phyloP scores from a whole-genome alignment of 2,329 filamentous ascomycete species.

The Pseudogymnoascus sp. region DNA sequence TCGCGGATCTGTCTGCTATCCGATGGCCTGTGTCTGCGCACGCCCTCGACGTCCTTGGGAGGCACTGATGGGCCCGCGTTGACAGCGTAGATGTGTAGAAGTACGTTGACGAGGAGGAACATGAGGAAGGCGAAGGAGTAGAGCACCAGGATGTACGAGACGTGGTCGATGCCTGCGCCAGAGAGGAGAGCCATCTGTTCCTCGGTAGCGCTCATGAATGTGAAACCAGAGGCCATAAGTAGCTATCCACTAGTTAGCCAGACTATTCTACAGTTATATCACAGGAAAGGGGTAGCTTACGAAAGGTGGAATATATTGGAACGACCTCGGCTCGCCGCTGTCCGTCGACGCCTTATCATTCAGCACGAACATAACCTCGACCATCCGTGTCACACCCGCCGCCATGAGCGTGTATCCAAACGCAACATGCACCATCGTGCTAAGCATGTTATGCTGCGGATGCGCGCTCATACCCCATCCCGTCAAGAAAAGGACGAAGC shows the following conservation, averaged over 20 bases:
- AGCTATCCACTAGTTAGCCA: conserved; percentile 47
- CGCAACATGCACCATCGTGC: conserved; percentile 77
- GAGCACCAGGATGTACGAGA: conserved; percentile 86
- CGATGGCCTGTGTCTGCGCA: conserved; percentile 32
- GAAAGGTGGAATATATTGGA: conserved; percentile 64
- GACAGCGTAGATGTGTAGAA: conserved; percentile 76
- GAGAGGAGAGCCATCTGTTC: conserved; percentile 84
- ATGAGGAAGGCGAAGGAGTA: conserved; percentile 85
- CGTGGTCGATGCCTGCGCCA: conserved; percentile 71
- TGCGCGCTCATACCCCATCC: conserved; percentile 95
- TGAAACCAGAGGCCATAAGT: conserved; percentile 83
- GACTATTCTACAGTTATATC: conserved; percentile 15
- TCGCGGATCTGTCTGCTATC: conserved; percentile 61
- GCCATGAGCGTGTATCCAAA: conserved; percentile 97
- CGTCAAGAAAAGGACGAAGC: conserved; percentile 82
- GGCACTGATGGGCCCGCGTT: conserved; percentile 34
- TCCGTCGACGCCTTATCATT: conserved; percentile 61
- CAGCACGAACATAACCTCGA: conserved; percentile 86
- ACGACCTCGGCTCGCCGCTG: conserved; percentile 68
- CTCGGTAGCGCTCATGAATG: conserved; percentile 97
- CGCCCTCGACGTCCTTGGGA: conserved; percentile 27
- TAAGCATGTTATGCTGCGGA: conserved; percentile 75
- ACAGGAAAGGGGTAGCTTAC: conserved; percentile 43
- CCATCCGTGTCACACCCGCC: conserved; percentile 73
- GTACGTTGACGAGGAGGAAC: conserved; percentile 85